A percentile compares a stretch with the other conserved stretches of the same genome.
Evolutionary conservation across 2,329 filamentous ascomycete genomes (phyloP).

Genomic region (Ciborinia camelliae): DNA sequence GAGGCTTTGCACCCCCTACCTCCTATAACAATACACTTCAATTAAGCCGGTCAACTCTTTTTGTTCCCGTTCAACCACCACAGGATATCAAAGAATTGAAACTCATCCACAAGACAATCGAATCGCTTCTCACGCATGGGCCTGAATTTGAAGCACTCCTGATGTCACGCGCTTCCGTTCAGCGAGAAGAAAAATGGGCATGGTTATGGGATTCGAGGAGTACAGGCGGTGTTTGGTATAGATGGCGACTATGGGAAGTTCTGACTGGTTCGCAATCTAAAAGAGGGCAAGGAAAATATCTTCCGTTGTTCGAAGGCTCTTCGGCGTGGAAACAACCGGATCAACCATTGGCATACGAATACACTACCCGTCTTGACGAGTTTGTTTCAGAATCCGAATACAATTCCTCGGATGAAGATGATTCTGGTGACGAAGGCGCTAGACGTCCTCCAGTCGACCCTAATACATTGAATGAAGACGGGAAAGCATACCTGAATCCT

Average conservation of each 20-base stretch:
- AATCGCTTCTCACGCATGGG: slow-evolving; percentile 73
- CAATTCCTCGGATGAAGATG: slow-evolving; percentile 81
- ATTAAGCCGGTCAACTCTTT: slow-evolving; percentile 48
- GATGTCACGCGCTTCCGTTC: slow-evolving; percentile 81
- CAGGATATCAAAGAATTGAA: slow-evolving; percentile 74
- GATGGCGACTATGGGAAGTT: slow-evolving; percentile 86
- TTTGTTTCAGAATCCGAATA: slow-evolving; percentile 83
- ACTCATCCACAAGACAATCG: slow-evolving; percentile 84
- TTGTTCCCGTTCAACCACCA: slow-evolving; percentile 73
- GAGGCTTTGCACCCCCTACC: slow-evolving; percentile 72
- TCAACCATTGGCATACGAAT: slow-evolving; percentile 74
- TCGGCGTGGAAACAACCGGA: slow-evolving; percentile 76
- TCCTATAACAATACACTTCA: slow-evolving; percentile 55
- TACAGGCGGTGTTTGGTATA: slow-evolving; percentile 81
- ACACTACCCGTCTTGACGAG: slow-evolving; percentile 70
- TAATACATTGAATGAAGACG: slow-evolving; percentile 33
- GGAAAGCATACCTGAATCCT: slow-evolving; percentile 66
- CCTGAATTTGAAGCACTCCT: slow-evolving; percentile 87
- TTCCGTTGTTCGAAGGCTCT: slow-evolving; percentile 71
- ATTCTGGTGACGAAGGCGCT: slow-evolving; percentile 51
- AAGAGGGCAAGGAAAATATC: slow-evolving; percentile 49
- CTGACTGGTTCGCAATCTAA: slow-evolving; percentile 60
- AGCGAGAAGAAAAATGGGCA: slow-evolving; percentile 84
- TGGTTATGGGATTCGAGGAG: slow-evolving; percentile 89
- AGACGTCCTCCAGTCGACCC: slow-evolving; percentile 42